Base-by-base conservation (phyloP, 768 basidiomycete genomes). In the Leccinum arenicola region DNA sequence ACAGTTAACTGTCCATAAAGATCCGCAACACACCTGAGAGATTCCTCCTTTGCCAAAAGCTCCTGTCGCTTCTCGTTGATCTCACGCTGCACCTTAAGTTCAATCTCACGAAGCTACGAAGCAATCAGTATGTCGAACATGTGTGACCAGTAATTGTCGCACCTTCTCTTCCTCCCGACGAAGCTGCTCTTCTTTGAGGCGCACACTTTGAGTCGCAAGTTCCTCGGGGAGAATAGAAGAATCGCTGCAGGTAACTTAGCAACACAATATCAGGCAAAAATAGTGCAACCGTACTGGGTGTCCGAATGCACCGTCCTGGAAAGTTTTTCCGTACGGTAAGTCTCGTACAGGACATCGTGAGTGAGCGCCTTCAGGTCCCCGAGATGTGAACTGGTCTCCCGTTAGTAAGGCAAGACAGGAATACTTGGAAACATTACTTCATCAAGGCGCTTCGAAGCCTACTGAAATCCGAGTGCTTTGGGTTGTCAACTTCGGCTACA, bases 381-480 rank as follows among this genome's bases (percentile, higher is more conserved):
- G 59, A 99, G 77, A 71, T 98, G 97, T 5, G 97, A 95, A 75
- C 93, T 95, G 64, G 49, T 52, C 25, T 25, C 6, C 7, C 7
- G 54, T 69, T n/a, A 71, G 63, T 40, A 56, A 53, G 35, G 57
- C 11, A 7, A 4, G 19, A 52, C 21, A 15, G n/a, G 49, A 45
- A 51, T 15, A 6, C 52, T 40, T 15, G 7, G 9, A 23, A 75
- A 52, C 21, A 80, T 68, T 72, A 95, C 93, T 90, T 91, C 67
- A 99, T 82, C 56, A 99, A 80, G 45, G 95, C 96, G 62, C 91
- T 90, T 66, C 96, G 81, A 60, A 99, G 84, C 58, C 94, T 82
- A 74, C 90, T 91, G 74, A 98, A 98, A 79, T 99, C 97, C n/a
- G 93, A 97, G 78, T 99, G 97, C 73, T 93, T 91, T n/a, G 95